Evolutionary conservation across 2,329 filamentous ascomycete genomes (phyloP).

Genomic region (Tympanopsis confertula): DNA sequence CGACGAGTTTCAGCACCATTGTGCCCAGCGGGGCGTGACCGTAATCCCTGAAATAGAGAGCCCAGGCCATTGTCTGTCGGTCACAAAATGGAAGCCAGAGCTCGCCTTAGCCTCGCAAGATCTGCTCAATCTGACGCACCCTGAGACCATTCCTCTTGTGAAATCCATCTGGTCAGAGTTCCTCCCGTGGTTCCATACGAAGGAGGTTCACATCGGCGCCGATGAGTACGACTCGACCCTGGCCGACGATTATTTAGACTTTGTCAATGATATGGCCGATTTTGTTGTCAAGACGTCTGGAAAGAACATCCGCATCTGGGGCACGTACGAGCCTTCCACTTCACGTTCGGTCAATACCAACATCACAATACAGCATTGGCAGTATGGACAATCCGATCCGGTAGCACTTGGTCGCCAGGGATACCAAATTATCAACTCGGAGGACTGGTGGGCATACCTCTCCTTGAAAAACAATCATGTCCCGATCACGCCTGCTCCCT

Average conservation of each 20-base stretch:
- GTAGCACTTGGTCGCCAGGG: slow-evolving; percentile 20
- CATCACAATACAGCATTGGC: slow-evolving; percentile 32
- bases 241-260: slow-evolving; percentile 34
- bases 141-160: slow-evolving; percentile 37
- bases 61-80: slow-evolving; percentile 36
- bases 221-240: slow-evolving; percentile 35
- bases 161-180: slow-evolving; percentile 39
- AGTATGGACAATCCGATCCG: slow-evolving; percentile 33
- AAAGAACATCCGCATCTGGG: slow-evolving; percentile 40
- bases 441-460: slow-evolving; percentile 42
- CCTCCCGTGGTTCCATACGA: slow-evolving; percentile 40
- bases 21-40: slow-evolving; percentile 35
- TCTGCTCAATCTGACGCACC: slow-evolving; percentile 37
- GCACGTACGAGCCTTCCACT: slow-evolving; percentile 28
- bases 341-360: slow-evolving; percentile 22
- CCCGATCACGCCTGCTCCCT: slow-evolving; percentile 29
- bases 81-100: slow-evolving; percentile 43
- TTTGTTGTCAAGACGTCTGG: slow-evolving; percentile 23
- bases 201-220: slow-evolving; percentile 41
- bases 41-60: slow-evolving; percentile 42
- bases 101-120: slow-evolving; percentile 31
- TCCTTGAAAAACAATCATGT: slow-evolving; percentile 38
- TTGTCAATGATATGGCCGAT: slow-evolving; percentile 35
- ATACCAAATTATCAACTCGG: slow-evolving; percentile 29
- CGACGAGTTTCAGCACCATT: slow-evolving; percentile 33